These are phyloP conservation scores for Lichtheimia ornata DNA, from an alignment of 371 early-diverging fungal genomes.

Conservation along the genomic window DNA sequence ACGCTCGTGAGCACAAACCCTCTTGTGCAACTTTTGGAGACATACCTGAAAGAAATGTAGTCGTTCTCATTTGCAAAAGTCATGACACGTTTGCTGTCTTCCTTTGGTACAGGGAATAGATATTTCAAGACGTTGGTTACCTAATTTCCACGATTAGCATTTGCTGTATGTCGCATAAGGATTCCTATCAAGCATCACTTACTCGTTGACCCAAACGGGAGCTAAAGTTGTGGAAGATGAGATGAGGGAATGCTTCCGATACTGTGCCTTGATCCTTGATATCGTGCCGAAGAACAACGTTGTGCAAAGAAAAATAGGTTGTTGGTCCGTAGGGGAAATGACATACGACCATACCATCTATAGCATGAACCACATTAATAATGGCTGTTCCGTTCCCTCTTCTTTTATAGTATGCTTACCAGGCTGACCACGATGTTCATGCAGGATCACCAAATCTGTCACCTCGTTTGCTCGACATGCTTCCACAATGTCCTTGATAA, in stretches of 20 bases:
- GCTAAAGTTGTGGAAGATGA: constrained; percentile 94
- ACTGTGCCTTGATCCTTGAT: constrained; percentile 95
- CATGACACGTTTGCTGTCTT: constrained; percentile 94
- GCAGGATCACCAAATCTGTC: constrained; percentile 95
- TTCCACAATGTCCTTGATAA: constrained; percentile 94
- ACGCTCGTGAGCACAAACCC: neutral
- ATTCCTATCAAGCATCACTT: constrained; percentile 18
- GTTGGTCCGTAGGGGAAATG: constrained; percentile 99
- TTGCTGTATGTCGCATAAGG: no score
- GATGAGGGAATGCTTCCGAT: constrained; percentile 93
- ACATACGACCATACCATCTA: constrained; percentile 92
- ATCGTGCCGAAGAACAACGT: constrained; percentile 97
- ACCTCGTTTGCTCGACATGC: constrained; percentile 95
- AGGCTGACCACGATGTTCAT: constrained; percentile 98
- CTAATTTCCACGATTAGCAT: constrained; percentile 25
- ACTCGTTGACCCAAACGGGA: constrained; percentile 87
- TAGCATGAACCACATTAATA: neutral
- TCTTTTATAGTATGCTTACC: constrained; percentile 40
- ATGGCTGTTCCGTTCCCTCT: no score
- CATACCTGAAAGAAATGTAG: constrained; percentile 91
- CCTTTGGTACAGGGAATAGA: constrained; percentile 97
- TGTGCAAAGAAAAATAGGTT: constrained; percentile 95
- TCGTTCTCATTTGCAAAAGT: constrained; percentile 96
- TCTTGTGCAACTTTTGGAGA: neutral
- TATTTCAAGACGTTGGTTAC: constrained; percentile 89